Evolutionary conservation across 371 early-diverging fungal genomes (phyloP), one percentile per base, ranked within the genome.

Genomic region (Apophysomyces sp.): DNA sequence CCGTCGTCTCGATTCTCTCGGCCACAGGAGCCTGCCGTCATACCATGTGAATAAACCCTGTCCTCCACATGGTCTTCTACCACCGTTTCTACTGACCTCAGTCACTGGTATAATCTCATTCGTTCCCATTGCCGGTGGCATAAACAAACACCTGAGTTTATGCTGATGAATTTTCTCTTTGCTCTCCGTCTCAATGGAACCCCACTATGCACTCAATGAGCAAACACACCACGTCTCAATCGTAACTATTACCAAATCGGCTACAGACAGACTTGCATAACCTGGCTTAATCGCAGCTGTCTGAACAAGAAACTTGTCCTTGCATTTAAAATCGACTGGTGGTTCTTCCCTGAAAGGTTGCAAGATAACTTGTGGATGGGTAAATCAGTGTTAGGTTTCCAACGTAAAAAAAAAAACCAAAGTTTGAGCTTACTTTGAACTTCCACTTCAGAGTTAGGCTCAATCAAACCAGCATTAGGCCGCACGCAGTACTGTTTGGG

Each of bases 401-500:
- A n/a, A n/a, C n/a, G n/a, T n/a, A n/a, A n/a, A n/a, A n/a, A n/a
- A n/a, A n/a, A n/a, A n/a, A n/a, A n/a, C n/a, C n/a, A n/a, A n/a
- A n/a, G n/a, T n/a, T n/a, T n/a, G n/a, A n/a, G 54, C 63, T 68
- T 86, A 88, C 88, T 76, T 62, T 89, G 86, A 12, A 95, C 83
- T 37, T 88, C 84, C 28, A 84, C 62, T 2, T 80, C 44, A 1
- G 69, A 67, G n/a, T 85, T 71, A 3, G 94, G 85, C 9, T 74
- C 78, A 49, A 96, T 81, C 40, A 84, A 74, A 13, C 94, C 94
- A 16, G 90, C 83, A 72, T 95, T 96, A 29, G 96, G 96, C 31
- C 93, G 87, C 36, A 96, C 92, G 67, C 91, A 92, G 71, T 94
- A 97, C 58, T 91, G 85, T 74, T 92, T 92, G 18, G 97, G 97